Evolutionary conservation across 805 yeast species (phyloP).

Genomic region (Metschnikowia santaceciliae): DNA sequence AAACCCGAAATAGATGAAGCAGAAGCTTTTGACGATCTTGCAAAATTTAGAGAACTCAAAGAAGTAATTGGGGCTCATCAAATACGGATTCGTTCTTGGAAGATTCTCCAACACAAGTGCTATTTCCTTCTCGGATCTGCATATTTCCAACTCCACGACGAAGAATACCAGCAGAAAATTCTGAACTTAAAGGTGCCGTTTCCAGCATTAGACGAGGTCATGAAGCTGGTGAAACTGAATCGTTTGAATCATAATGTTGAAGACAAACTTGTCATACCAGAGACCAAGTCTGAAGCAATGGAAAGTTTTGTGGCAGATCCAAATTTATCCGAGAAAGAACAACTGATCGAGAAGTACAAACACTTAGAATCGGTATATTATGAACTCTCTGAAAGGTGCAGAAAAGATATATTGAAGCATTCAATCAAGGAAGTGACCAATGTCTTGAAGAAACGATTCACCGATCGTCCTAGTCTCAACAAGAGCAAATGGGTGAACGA

Average conservation of each 20-base stretch:
- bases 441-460: constrained; percentile 23
- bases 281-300: not conserved
- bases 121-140: constrained; percentile 76
- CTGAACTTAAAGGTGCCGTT: constrained; percentile 10
- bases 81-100: constrained; percentile 43
- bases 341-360: constrained; percentile 30
- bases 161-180: constrained; percentile 28
- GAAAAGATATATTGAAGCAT: constrained; percentile 49
- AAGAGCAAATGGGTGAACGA: constrained; percentile 22
- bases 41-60: constrained; percentile 12
- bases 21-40: constrained; percentile 4
- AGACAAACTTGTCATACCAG: not conserved
- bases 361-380: constrained; percentile 51
- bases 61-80: constrained; percentile 25
- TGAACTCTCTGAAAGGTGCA: constrained; percentile 55
- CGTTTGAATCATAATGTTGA: not conserved
- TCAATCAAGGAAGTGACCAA: constrained; percentile 33
- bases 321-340: not conserved
- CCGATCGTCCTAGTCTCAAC: constrained; percentile 16
- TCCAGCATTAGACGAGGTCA: constrained; percentile 1
- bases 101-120: constrained; percentile 67
- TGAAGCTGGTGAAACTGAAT: constrained; percentile 1
- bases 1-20: not conserved
- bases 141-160: constrained; percentile 52
- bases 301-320: not conserved